Evolutionary conservation across 306 rosid species (phyloP).

Genomic region (Dalbergia cochinchinensis): DNA sequence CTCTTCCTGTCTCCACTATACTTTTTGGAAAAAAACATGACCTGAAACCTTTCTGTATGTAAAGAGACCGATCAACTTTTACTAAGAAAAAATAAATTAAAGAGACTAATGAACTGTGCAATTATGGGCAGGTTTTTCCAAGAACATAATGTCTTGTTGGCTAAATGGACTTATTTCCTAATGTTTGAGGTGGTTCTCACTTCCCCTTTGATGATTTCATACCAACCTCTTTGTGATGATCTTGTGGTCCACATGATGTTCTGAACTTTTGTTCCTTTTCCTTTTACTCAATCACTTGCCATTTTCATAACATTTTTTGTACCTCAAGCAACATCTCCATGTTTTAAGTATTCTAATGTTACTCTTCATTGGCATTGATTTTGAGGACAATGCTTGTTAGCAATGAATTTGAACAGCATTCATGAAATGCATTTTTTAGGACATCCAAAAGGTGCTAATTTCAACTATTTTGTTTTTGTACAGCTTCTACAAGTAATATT

Average conservation of each 20-base stretch:
- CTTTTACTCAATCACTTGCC: not conserved
- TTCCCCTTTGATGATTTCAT: conserved; percentile 19
- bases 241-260: conserved; percentile 48
- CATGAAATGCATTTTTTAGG: not conserved
- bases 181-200: conserved; percentile 52
- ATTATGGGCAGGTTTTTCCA: conserved; percentile 40
- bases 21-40: conserved; percentile 49
- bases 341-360: conserved; percentile 25
- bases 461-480: not conserved
- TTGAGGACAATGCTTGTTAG: conserved; percentile 20
- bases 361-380: conserved; percentile 32
- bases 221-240: conserved; percentile 39
- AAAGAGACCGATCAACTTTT: conserved; percentile 50
- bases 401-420: conserved; percentile 19
- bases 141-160: conserved; percentile 42
- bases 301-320: not conserved
- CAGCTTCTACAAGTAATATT: not conserved
- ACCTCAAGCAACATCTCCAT: conserved; percentile 1
- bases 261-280: not conserved
- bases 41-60: conserved; percentile 30
- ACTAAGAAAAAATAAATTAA: conserved; percentile 28
- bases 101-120: conserved; percentile 46
- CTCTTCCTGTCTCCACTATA: conserved; percentile 18
- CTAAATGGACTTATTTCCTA: conserved; percentile 36
- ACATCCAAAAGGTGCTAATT: not conserved